Conservation (phyloP, 331 rosid species). For the Prunus yedoensis region DNA sequence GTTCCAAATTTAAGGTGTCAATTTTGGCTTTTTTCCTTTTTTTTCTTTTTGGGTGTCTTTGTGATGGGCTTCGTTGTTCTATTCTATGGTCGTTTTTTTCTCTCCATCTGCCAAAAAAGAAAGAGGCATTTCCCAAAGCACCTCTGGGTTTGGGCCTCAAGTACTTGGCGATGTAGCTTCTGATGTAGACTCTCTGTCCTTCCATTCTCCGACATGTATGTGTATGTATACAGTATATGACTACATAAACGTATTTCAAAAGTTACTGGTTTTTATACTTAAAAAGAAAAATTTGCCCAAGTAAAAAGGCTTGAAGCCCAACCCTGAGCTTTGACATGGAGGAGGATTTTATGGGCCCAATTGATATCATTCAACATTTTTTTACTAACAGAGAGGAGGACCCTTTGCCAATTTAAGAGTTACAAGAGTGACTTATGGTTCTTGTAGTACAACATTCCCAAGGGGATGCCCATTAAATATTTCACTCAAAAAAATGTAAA, state of each 20-base stretch:
- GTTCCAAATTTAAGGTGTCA: slow-evolving; percentile 13
- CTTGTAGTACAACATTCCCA: background rate
- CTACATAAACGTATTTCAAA: background rate
- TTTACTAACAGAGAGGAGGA: too few species aligned
- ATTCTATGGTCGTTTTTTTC: slow-evolving; percentile 35
- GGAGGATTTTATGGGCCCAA: background rate
- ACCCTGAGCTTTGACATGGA: background rate
- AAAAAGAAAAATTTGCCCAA: background rate
- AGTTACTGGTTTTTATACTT: background rate
- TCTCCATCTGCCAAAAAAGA: slow-evolving; percentile 28
- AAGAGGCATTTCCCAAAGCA: slow-evolving; percentile 29
- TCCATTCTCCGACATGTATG: slow-evolving; percentile 32
- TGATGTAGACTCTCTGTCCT: slow-evolving; percentile 17
- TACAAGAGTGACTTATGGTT: background rate
- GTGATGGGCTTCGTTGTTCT: slow-evolving; percentile 18
- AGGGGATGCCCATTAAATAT: background rate
- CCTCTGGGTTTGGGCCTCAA: slow-evolving; percentile 27
- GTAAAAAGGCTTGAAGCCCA: background rate
- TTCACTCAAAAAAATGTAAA: background rate
- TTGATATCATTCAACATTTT: too few species aligned
- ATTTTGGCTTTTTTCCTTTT: background rate
- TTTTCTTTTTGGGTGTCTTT: background rate
- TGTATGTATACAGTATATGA: background rate
- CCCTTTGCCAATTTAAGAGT: background rate
- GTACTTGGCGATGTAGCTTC: slow-evolving; percentile 38